Base-by-base conservation (phyloP, 2,329 filamentous ascomycete species). In the Parastagonospora avenae region DNA sequence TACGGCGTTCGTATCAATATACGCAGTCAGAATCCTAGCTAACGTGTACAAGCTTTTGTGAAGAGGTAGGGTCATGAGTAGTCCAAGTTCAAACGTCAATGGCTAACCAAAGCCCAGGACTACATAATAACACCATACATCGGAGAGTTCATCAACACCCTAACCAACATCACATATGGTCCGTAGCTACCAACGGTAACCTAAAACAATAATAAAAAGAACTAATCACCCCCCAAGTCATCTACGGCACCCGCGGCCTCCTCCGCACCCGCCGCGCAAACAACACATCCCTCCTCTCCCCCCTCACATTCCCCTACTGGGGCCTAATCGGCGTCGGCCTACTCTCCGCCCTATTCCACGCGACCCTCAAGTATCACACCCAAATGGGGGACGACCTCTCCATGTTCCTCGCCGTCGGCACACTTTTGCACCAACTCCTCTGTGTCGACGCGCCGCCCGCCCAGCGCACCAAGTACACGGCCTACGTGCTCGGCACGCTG, bases 351-450 rank as follows among this genome's bases (percentile, higher is more conserved):
- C 70, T 73, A 52, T 80, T 75, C 51, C 77, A 80, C 61, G 66
- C 74, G 1, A 77, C 74, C 0, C 52, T 78, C 39, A 78, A 78
- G 48, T 77, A 77, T 50, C 75, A 77, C 55, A 75, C 74, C 40
- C 77, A 79, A 58, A 77, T 78, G 76, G 73, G 76, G 55, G 83
- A 85, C 57, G 83, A 86, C 59, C 70, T 85, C n/a, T 80, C 81
- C 46, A 85, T 85, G 83, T 76, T 85, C 28, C 68, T 81, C 10
- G 76, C 84, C 4, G 77, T 76, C 16, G 80, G 79, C 52, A 74
- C 80, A 0, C 75, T 85, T 47, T 72, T 85, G 4, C 80, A 83
- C 41, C 77, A 79, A 42, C 68, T 80, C 4, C 75, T 78, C 48
- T 79, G 77, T 10, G 73, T 76, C 31, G 72, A 78, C 32, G 56